These are phyloP conservation scores for Russula ochroleuca DNA, from an alignment of 768 basidiomycete species.

Conservation along the genomic window DNA sequence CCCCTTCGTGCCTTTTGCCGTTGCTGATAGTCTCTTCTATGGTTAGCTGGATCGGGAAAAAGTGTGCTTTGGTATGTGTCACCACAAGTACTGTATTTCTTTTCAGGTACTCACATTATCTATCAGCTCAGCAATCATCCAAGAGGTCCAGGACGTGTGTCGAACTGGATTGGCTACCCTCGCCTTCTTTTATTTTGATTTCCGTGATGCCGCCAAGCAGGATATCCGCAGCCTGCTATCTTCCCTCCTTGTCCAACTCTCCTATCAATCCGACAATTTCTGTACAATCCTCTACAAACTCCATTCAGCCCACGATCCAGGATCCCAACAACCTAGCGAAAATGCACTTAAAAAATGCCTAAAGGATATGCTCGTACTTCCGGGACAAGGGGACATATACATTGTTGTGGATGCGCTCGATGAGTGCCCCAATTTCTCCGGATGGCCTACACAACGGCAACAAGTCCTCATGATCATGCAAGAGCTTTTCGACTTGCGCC, in stretches of 20 bases:
- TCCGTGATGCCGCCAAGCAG: background rate
- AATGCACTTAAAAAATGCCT: background rate
- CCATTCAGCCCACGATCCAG: background rate
- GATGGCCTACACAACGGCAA: background rate
- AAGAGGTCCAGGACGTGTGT: background rate
- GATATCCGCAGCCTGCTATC: background rate
- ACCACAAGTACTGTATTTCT: background rate
- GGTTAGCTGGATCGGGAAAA: background rate
- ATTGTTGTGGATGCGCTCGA: background rate
- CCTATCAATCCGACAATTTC: background rate
- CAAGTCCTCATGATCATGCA: background rate
- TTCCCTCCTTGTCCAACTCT: background rate
- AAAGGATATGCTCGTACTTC: background rate
- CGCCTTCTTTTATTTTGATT: background rate
- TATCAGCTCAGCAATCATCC: background rate
- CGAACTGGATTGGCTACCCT: background rate
- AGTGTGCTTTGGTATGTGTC: background rate
- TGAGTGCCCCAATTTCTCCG: background rate
- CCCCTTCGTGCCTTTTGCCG: background rate
- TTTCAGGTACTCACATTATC: background rate
- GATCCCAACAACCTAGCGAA: background rate
- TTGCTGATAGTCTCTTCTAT: background rate
- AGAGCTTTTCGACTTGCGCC: background rate
- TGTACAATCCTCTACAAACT: background rate
- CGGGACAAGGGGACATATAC: background rate